Base-by-base conservation (phyloP, 805 yeast species). In the Yarrowia sp. region DNA sequence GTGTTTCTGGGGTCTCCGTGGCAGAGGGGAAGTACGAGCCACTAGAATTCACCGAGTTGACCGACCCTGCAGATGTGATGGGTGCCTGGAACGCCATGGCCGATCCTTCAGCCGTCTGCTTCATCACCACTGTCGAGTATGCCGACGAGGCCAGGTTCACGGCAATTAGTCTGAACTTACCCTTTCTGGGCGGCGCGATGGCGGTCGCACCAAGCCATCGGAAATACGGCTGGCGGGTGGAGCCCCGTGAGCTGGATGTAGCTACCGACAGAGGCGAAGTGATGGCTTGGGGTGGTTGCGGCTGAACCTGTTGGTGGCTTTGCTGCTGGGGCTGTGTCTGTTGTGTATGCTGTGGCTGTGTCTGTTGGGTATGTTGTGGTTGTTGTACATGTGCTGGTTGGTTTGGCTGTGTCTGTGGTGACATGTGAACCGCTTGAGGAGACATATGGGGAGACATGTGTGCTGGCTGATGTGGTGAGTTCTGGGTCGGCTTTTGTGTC, bases 201-300 rank as follows among this genome's bases (percentile, higher is more conserved):
- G 74, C 71, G 0, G 74, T 71, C 1, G 74, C 72, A 5, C 74
- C 74, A 4, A 71, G 71, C 74, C 72, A 71, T 22, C 74, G 52
- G 49, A 71, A 71, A 56, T 70, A 71, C 11, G 74, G 74, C 62
- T 71, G 74, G 4, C 71, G 58, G 5, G 70, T 67, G 8, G 68
- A 62, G 0, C 33, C 52, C 4, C 19, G 17, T 4, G 51, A 40
- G 16, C 46, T 24, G 2, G 61, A 36, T 1, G 61, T 54, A 12
- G 61, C 35, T 6, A 54, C 10, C 4, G 61, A 54, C 35, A 54
- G 35, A 2, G 61, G 61, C 4, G 61, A 54, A 0, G 61, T 54
- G 17, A 38, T 54, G 1, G 46, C 36, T 14, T 22, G 41, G 2
- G 58, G n/a, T 8, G 32, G 33, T 26, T 28, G 22, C 21, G 16